These are phyloP conservation scores for Kodamaea neixiangensis DNA, from an alignment of 805 yeast genomes.

Conservation along the genomic window DNA sequence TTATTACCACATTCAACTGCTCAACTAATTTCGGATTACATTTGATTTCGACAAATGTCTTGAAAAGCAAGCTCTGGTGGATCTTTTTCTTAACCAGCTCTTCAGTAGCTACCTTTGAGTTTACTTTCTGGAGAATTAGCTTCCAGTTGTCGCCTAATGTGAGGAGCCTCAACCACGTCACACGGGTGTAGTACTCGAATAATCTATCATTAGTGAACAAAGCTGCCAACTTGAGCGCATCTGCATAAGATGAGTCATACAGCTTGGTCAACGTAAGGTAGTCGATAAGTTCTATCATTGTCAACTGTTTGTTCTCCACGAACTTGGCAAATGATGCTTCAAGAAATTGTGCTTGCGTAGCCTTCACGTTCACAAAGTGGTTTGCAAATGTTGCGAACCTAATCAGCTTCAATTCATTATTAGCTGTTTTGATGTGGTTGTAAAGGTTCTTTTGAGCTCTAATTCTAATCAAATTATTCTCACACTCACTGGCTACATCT, in stretches of 20 bases:
- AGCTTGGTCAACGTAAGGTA: conserved; percentile 49
- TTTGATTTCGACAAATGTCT: conserved; percentile 33
- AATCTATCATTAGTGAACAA: conserved; percentile 30
- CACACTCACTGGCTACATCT: conserved; percentile 38
- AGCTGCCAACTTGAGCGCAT: conserved; percentile 55
- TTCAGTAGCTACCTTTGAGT: conserved; percentile 35
- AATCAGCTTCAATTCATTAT: conserved; percentile 26
- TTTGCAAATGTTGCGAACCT: conserved; percentile 22
- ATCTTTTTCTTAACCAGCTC: conserved; percentile 41
- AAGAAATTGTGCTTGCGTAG: conserved; percentile 18
- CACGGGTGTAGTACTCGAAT: conserved; percentile 22
- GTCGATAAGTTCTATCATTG: conserved; percentile 50
- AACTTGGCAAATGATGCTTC: conserved; percentile 29
- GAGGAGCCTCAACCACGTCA: conserved; percentile 63
- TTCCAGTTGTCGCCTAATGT: conserved; percentile 53
- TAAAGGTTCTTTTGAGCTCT: conserved; percentile 49
- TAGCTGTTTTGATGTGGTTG: background rate
- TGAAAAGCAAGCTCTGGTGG: conserved; percentile 45
- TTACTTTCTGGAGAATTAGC: conserved; percentile 29
- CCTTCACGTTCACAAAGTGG: conserved; percentile 18
- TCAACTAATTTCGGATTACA: conserved; percentile 10
- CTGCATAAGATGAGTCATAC: conserved; percentile 26
- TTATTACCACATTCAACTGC: conserved; percentile 18
- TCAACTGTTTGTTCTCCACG: conserved; percentile 39
- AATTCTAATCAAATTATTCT: conserved; percentile 48